Evolutionary conservation across 495 filamentous ascomycete species (phyloP), one percentile per base, ranked within the genome.

Genomic region (Annulohypoxylon bovei): DNA sequence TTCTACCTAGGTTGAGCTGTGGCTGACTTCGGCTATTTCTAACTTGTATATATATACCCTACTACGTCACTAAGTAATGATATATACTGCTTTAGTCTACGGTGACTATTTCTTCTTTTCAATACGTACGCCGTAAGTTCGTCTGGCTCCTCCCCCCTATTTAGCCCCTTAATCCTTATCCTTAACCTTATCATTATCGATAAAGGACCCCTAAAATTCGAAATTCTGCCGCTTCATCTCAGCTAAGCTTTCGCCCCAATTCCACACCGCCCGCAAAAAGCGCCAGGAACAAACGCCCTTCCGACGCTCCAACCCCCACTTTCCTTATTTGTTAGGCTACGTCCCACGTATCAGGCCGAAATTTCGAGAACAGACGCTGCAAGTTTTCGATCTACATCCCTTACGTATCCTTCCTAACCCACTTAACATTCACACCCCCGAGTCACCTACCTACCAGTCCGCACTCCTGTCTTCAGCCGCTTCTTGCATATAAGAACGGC

Each of bases 321-420:
- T 68, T 67, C 69, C 67, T 46, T 30, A 23, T 67, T 67, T 30
- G 32, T 67, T 67, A 25, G 46, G 64, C 39, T 16, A 52, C 61
- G 27, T 55, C 5, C 18, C 50, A 67, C 9, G 20, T 67, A 46
- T 73, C 62, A 73, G 71, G 71, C 67, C 71, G 71, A 74, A 74
- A 74, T 71, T 74, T 74, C 67, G 67, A 70, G 67, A 74, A 73
- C 53, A 44, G 62, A 33, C 32, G 20, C 14, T 7, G 27, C 27
- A 55, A 33, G 35, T 32, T 25, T 22, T 42, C 56, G 40, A 57
- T 62, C 59, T 50, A 55, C 46, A 44, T 68, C 42, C 32, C 42
- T 39, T 2, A 14, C 68, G 16, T 39, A 33, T 22, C 28, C 37
- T n/a, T 16, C 30, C 18, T 16, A 14, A 35, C 14, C 40, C 37